Conservation (phyloP, 2,329 filamentous ascomycete species). For the Aspergillus persii region DNA sequence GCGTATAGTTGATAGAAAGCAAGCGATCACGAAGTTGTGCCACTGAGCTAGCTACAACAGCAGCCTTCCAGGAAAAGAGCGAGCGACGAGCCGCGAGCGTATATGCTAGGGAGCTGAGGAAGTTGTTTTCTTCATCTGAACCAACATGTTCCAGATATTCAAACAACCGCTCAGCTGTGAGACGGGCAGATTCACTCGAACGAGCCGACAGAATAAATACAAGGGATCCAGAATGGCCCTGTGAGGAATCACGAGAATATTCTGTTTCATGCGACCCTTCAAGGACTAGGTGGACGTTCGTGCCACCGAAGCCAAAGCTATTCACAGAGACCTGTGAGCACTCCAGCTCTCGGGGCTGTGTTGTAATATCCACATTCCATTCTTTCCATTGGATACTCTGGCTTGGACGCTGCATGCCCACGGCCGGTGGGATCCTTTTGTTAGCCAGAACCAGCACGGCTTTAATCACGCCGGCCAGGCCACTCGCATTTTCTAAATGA, state of each 20-base stretch:
- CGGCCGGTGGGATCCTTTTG: slow-evolving; percentile 43
- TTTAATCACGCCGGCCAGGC: slow-evolving; percentile 44
- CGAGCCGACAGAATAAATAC: neutral
- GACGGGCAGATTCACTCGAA: neutral
- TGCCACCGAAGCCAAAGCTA: slow-evolving; percentile 11
- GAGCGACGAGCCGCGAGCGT: slow-evolving; percentile 1
- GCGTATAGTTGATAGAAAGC: slow-evolving; percentile 32
- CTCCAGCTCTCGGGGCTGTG: neutral
- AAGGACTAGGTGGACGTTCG: slow-evolving; percentile 10
- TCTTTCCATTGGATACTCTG: neutral
- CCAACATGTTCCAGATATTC: neutral
- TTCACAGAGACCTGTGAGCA: slow-evolving; percentile 1
- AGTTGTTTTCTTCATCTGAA: neutral
- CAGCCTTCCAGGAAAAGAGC: neutral
- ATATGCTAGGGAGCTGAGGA: neutral
- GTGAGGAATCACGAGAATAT: neutral
- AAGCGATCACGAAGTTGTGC: neutral
- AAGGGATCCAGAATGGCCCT: neutral
- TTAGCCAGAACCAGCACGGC: slow-evolving; percentile 43
- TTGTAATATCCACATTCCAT: neutral
- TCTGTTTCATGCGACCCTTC: neutral
- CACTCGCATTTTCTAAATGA: slow-evolving; percentile 32
- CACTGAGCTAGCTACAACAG: neutral
- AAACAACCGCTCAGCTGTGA: neutral
- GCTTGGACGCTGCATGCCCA: slow-evolving; percentile 18